Percentiles rank a stretch among this genome's conserved stretches.
phyloP scores from a whole-genome alignment of 371 early-diverging fungal species.

The Rhizopus stolonifer region DNA sequence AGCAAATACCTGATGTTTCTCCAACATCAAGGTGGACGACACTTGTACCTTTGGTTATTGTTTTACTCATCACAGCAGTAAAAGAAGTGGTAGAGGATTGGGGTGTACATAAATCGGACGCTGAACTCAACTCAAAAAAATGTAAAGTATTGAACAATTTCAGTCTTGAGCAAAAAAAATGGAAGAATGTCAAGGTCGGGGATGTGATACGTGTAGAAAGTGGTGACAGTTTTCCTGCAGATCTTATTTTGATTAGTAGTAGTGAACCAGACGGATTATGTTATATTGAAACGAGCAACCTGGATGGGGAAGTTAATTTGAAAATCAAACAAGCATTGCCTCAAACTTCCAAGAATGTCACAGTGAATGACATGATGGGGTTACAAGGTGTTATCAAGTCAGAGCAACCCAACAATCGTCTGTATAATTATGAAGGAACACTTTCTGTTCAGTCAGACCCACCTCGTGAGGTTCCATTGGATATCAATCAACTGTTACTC shows the following conservation, averaged over 20 bases:
- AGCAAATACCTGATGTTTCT: constrained; percentile 85
- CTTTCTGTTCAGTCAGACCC: constrained; percentile 33
- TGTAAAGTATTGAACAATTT: constrained; percentile 65
- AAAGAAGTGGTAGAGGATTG: constrained; percentile 98
- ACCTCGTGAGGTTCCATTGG: constrained; percentile 61
- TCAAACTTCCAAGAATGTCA: constrained; percentile 68
- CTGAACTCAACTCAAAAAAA: constrained; percentile 70
- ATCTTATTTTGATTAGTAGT: constrained; percentile 80
- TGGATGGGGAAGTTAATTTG: constrained; percentile 95
- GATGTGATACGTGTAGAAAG: constrained; percentile 89
- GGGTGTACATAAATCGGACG: constrained; percentile 71
- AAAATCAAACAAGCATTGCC: constrained; percentile 85
- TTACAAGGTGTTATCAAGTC: constrained; percentile 67
- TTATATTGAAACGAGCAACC: constrained; percentile 94
- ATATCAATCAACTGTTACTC: constrained; percentile 75
- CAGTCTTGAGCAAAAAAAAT: constrained; percentile 63
- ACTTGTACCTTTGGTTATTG: constrained; percentile 87
- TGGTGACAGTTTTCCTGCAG: constrained; percentile 90
- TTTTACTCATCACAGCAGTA: constrained; percentile 89
- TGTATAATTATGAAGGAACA: constrained; percentile 86
- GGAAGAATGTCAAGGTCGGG: constrained; percentile 86
- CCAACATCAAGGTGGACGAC: constrained; percentile 90
- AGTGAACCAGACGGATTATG: constrained; percentile 88
- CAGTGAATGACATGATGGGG: constrained; percentile 52
- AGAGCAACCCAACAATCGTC: constrained; percentile 84